Conservation (phyloP, 2,329 filamentous ascomycete species). For the Trichoderma citrinoviride region DNA sequence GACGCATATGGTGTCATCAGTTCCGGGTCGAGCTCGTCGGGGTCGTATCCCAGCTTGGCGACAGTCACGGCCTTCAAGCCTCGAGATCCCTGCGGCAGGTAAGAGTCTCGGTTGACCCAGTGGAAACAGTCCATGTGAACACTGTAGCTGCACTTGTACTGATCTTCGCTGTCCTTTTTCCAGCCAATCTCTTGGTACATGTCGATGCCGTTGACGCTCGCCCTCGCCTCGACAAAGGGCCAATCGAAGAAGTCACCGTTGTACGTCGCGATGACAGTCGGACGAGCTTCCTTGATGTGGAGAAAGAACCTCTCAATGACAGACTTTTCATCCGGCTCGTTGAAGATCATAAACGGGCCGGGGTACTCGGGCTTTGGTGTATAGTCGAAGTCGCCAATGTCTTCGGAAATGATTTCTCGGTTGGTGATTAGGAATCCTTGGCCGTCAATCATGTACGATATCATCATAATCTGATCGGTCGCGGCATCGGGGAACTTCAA, state of each 20-base stretch:
- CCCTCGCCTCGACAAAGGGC: conserved; percentile 93
- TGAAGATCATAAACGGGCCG: conserved; percentile 96
- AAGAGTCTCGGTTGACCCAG: conserved; percentile 98
- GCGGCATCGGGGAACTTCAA: conserved; percentile 95
- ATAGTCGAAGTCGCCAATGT: conserved; percentile 97
- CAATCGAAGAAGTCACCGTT: conserved; percentile 99
- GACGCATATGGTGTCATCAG: conserved; percentile 91
- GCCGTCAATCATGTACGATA: conserved; percentile 99
- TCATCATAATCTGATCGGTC: conserved; percentile 99
- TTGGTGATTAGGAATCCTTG: conserved; percentile 98
- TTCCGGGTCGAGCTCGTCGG: conserved; percentile 95
- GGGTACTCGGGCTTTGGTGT: conserved; percentile 96
- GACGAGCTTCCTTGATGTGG: conserved; percentile 90
- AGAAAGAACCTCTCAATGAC: conserved; percentile 89
- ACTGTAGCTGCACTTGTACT: conserved; percentile 94
- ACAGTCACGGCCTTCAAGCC: conserved; percentile 97
- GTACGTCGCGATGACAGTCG: conserved; percentile 98
- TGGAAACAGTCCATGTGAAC: conserved; percentile 99
- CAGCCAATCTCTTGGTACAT: conserved; percentile 99
- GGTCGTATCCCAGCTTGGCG: conserved; percentile 96
- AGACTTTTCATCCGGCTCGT: conserved; percentile 88
- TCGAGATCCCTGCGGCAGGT: conserved; percentile 93
- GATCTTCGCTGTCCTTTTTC: conserved; percentile 90
- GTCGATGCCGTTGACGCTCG: conserved; percentile 92
- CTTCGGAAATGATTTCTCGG: conserved; percentile 93